These are phyloP conservation scores for Phytophthora meadii DNA, from an alignment of 352 stramenopile species.

Conservation along the genomic window DNA sequence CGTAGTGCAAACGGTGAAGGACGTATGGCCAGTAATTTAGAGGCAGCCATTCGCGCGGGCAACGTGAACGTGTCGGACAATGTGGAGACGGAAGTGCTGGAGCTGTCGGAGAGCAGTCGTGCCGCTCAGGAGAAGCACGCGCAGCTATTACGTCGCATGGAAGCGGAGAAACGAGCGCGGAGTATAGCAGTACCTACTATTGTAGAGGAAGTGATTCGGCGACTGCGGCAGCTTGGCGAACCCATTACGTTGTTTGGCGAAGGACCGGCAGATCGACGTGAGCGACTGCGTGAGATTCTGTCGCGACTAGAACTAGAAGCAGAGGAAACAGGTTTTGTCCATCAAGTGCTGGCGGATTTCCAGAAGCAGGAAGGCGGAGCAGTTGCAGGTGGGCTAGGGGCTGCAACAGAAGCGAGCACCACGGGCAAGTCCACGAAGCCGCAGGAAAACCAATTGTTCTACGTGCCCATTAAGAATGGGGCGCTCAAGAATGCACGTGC, in stretches of 20 bases:
- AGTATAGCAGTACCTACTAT: conserved; percentile 94
- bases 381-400: conserved; percentile 7
- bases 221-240: conserved; percentile 90
- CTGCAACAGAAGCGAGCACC: conserved; percentile 10
- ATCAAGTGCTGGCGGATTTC: conserved; percentile 64
- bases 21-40: conserved; percentile 47
- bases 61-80: conserved; percentile 85
- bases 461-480: conserved; percentile 78
- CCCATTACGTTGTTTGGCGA: conserved; percentile 97
- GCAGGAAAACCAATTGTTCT: conserved; percentile 82
- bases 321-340: conserved; percentile 68
- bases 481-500: conserved; percentile 87
- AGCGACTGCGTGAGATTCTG: conserved; percentile 93
- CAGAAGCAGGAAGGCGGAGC: conserved; percentile 41
- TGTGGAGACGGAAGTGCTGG: conserved; percentile 82
- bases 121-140: conserved; percentile 89
- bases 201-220: conserved; percentile 89
- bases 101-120: conserved; percentile 86
- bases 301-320: conserved; percentile 79
- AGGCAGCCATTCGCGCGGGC: conserved; percentile 75
- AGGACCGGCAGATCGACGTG: conserved; percentile 92
- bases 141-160: conserved; percentile 85
- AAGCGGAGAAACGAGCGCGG: conserved; percentile 91
- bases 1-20: conserved; percentile 5
- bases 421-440: conserved; percentile 26